Base-by-base conservation (phyloP, 768 basidiomycete genomes). In the Baorangia bicolor region DNA sequence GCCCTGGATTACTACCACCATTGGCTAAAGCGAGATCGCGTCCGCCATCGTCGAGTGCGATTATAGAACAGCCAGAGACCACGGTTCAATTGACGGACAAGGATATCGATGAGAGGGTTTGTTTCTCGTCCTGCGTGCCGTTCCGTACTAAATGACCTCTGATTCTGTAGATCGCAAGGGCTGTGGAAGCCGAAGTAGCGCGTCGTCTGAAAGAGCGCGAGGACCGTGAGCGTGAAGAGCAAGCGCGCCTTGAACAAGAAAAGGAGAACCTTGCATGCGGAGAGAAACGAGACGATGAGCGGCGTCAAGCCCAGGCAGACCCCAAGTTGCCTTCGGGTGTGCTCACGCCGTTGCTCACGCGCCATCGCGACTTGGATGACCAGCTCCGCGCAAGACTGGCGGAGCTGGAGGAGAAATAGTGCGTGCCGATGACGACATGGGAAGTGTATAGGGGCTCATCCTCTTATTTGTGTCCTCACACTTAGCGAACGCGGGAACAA, bases 401-500 rank as follows among this genome's bases (percentile, higher is more conserved):
- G 41, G 88, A 90, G 59, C 76, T 90, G 33, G 88, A 90, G 74
- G 78, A 77, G 65, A 88, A 85, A 73, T 81, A 86, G 90, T 90
- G 60, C 55, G 87, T 81, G 14, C n/a, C 3, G 9, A 44, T 43
- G 49, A 49, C 35, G 55, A 48, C 37, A 47, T 28, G 10, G 9
- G 31, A 14, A 9, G 14, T 6, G 14, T 27, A 58, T 50, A 62
- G 56, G 61, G 48, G 58, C 54, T 71, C 35, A 63, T 27, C n/a
- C 20, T 28, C 20, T 21, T 9, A 16, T 28, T 18, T 30, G n/a
- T n/a, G n/a, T n/a, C n/a, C 11, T 11, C 45, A 8, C 25, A 7
- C 20, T 25, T 43, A 88, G 86, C 61, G 86, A 88, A 63, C 78
- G 79, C 53, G 80, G 81, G 7, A 82, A 76, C 61, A 81, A 83